phyloP scores from a whole-genome alignment of 306 rosid species.

The Lotus japonicus region DNA sequence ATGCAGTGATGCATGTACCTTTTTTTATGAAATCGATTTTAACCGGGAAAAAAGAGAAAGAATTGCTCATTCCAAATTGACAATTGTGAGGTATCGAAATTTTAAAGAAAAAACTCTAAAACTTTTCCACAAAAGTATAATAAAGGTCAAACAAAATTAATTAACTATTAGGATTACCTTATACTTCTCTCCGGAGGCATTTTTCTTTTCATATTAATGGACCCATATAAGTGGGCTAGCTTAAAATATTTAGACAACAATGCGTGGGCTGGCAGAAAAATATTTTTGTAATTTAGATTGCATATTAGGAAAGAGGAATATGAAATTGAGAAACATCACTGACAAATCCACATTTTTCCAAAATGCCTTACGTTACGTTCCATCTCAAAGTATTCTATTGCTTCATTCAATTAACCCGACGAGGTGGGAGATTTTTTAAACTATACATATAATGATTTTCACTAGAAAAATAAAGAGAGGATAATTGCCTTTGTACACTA shows the following conservation, averaged over 20 bases:
- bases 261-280: background rate
- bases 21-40: too few relatives aligned
- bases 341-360: background rate
- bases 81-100: too few relatives aligned
- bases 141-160: too few relatives aligned
- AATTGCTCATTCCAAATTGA: too few relatives aligned
- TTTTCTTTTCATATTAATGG: background rate
- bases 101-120: too few relatives aligned
- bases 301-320: background rate
- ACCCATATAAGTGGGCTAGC: too few relatives aligned
- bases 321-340: background rate
- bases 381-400: background rate
- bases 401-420: conserved; percentile 19
- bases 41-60: too few relatives aligned
- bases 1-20: too few relatives aligned
- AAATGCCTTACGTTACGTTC: background rate
- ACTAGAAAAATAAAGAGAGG: too few relatives aligned
- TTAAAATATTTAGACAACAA: background rate
- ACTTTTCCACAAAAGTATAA: too few relatives aligned
- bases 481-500: conserved; percentile 12
- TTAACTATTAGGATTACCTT: background rate
- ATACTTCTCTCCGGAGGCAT: background rate
- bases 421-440: too few relatives aligned
- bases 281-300: background rate
- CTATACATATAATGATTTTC: too few relatives aligned